Percentiles rank a stretch among this genome's conserved stretches.
These are phyloP conservation scores for Avena sativa DNA, from an alignment of 176 grass and related monocot genomes.

Conservation along the genomic window DNA sequence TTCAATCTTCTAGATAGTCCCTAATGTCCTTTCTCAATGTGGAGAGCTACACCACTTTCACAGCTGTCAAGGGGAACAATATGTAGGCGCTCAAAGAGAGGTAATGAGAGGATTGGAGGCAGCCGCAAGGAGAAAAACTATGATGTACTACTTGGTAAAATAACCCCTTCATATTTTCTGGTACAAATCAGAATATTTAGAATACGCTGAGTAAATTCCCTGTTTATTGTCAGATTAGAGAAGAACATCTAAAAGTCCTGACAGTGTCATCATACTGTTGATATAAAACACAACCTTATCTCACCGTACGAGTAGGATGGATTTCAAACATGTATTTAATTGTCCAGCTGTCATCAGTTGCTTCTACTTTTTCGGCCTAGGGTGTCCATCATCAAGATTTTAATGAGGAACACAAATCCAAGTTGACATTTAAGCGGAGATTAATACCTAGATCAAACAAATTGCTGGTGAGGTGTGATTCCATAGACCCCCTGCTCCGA, in stretches of 20 bases:
- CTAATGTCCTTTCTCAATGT: no score
- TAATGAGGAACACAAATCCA: neutral
- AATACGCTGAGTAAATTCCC: neutral
- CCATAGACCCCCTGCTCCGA: no score
- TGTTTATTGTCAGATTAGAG: neutral
- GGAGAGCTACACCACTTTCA: no score
- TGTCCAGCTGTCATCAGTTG: neutral
- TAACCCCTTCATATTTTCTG: neutral
- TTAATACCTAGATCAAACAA: no score
- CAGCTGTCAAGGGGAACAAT: neutral
- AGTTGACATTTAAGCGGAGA: neutral
- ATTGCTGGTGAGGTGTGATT: no score
- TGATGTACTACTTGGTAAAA: neutral
- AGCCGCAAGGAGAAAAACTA: neutral
- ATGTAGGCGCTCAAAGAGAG: neutral
- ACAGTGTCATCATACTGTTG: neutral
- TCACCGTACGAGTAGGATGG: neutral
- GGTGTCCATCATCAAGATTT: neutral
- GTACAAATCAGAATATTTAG: neutral
- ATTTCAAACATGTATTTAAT: no score
- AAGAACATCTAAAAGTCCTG: neutral
- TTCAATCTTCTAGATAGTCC: no score
- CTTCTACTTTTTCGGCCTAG: neutral
- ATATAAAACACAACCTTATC: neutral
- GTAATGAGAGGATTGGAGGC: no score